Evolutionary conservation across 2,329 filamentous ascomycete species (phyloP), one percentile per base, ranked within the genome.

Genomic region (Exutisphaerella laricina): DNA sequence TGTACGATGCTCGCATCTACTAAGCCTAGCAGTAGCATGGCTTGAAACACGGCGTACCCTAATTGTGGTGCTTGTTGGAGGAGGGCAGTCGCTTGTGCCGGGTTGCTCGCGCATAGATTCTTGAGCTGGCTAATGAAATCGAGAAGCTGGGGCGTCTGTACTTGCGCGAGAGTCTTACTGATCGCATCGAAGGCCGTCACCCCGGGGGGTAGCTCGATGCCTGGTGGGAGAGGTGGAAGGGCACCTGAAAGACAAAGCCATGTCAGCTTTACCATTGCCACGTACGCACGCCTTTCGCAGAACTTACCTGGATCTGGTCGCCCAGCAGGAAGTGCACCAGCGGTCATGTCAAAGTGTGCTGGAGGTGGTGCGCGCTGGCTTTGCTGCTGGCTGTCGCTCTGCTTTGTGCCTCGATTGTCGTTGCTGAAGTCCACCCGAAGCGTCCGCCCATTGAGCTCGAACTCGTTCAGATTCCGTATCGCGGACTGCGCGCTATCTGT

Each of bases 41-140:
- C 85, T 67, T 97, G 90, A 69, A 97, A 97, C 53, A 97, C 84
- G 45, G 92, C 92, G 59, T 94, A 97, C 4, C 87, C 81, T 32
- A 98, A 80, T 67, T 98, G 92, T 0, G 92, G 92, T 1, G 89
- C 88, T 69, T 90, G 84, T 49, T 84, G 77, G 30, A 98, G 78
- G 29, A 97, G 79, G 60, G 94, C 87, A 0, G 84, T 88, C 3
- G 89, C 89, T 60, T 88, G 85, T 14, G 77, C 75, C 2, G 90
- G 88, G 56, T 97, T 88, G 17, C 76, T 79, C 38, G 80, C 79
- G n/a, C 87, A 87, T 9, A 97, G 74, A 3, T 82, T 79, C 68
- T 97, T 97, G 86, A 97, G 94, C 65, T 97, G 89, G 6, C 83
- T 81, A 47, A 98, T 79, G 44, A 96, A 89, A 55, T 96, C 90